Evolutionary conservation across 2,329 filamentous ascomycete genomes (phyloP).

Genomic region (Chaetomiaceae sp.): DNA sequence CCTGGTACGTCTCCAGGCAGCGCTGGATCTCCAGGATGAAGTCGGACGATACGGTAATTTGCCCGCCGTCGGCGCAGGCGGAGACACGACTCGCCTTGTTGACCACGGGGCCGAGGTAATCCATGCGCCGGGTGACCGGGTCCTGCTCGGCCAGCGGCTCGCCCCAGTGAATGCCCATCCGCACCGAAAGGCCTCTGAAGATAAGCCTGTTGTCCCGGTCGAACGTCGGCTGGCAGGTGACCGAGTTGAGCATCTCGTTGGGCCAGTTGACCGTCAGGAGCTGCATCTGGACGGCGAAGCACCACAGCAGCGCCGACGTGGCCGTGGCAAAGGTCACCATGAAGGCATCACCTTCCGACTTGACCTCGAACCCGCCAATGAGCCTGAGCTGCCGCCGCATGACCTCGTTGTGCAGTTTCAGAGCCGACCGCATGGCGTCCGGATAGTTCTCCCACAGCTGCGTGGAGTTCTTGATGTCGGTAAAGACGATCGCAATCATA

Average conservation of each 20-base stretch:
- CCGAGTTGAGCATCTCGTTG: constrained; percentile 80
- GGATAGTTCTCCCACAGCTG: constrained; percentile 93
- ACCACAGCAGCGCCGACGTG: constrained; percentile 91
- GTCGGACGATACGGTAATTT: constrained; percentile 94
- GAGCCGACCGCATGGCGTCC: constrained; percentile 90
- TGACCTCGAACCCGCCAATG: constrained; percentile 96
- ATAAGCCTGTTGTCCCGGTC: constrained; percentile 85
- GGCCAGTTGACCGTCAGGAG: constrained; percentile 91
- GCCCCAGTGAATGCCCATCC: constrained; percentile 97
- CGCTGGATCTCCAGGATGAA: constrained; percentile 95
- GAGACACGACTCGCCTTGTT: constrained; percentile 94
- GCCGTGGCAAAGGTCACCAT: constrained; percentile 98
- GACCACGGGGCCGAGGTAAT: constrained; percentile 99
- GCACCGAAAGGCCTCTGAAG: constrained; percentile 87
- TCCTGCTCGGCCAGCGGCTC: constrained; percentile 91
- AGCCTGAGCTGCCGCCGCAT: constrained; percentile 90
- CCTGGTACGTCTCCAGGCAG: constrained; percentile 82
- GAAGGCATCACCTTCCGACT: constrained; percentile 98
- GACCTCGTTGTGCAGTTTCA: constrained; percentile 94
- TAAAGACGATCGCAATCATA: constrained; percentile 91
- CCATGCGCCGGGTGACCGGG: constrained; percentile 95
- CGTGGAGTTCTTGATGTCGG: constrained; percentile 98
- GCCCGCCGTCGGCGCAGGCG: constrained; percentile 88
- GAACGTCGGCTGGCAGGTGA: constrained; percentile 73
- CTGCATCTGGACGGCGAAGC: constrained; percentile 84